A percentile compares a stretch with the other conserved stretches of the same genome.
These are phyloP conservation scores for Hanseniaspora hatyaiensis DNA, from an alignment of 805 yeast species.

Conservation along the genomic window DNA sequence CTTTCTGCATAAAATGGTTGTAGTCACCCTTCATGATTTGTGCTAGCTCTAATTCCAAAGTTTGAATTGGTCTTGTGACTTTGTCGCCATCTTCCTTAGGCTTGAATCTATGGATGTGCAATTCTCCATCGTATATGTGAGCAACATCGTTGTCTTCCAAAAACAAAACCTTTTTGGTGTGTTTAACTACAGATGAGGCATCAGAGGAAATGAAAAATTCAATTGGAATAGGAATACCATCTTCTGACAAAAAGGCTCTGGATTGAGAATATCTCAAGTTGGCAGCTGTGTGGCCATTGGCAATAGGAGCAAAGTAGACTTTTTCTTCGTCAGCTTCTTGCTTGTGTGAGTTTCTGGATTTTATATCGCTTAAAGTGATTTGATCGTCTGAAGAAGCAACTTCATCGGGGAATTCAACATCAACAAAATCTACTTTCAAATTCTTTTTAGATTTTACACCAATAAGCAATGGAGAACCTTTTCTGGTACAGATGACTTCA, in stretches of 20 bases:
- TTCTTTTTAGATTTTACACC: slow-evolving; percentile 95
- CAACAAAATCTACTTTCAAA: slow-evolving; percentile 94
- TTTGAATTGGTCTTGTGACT: slow-evolving; percentile 91
- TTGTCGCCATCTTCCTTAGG: slow-evolving; percentile 68
- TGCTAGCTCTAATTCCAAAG: slow-evolving; percentile 90
- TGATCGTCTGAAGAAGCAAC: slow-evolving; percentile 26
- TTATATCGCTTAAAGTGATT: slow-evolving; percentile 1
- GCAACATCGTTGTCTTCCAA: slow-evolving; percentile 98
- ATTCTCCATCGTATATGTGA: slow-evolving; percentile 93
- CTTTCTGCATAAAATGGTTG: slow-evolving; percentile 96
- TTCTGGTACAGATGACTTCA: slow-evolving; percentile 92
- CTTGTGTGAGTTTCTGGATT: slow-evolving; percentile 9
- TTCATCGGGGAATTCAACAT: slow-evolving; percentile 88
- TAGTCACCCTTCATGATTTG: slow-evolving; percentile 97
- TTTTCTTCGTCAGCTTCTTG: slow-evolving; percentile 18
- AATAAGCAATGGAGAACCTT: slow-evolving; percentile 92
- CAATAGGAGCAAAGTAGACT: slow-evolving; percentile 38
- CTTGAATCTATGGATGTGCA: slow-evolving; percentile 94
- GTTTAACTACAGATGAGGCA: slow-evolving; percentile 91
- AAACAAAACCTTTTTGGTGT: slow-evolving; percentile 91
- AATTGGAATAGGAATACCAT: slow-evolving; percentile 82
- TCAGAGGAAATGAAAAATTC: slow-evolving; percentile 95
- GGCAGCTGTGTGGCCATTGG: slow-evolving; percentile 37
- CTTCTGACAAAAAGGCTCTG: slow-evolving; percentile 91
- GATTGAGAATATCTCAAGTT: slow-evolving; percentile 79